Conservation (phyloP, 1,284 basidiomycete species). For the Pascua sp. region DNA sequence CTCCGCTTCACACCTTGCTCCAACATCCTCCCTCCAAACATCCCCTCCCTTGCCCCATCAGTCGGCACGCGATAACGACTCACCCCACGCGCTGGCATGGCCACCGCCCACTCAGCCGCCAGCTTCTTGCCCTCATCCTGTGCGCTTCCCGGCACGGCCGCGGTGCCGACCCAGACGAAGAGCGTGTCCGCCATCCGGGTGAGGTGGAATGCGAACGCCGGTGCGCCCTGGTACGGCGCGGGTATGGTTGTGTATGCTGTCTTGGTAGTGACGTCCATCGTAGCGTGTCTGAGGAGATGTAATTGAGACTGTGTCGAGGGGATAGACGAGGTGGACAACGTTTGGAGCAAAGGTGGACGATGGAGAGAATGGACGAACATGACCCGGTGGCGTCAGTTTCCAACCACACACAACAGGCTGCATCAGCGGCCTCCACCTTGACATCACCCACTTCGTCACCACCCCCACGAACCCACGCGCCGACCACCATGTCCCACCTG, state of each 20-base stretch:
- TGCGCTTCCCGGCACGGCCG: constrained; percentile 23
- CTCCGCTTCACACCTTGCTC: too few relatives aligned
- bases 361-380: neutral
- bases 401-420: too few relatives aligned
- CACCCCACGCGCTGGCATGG: constrained; percentile 63
- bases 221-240: constrained; percentile 45
- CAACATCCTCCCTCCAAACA: neutral
- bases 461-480: neutral
- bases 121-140: constrained; percentile 54
- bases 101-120: constrained; percentile 75
- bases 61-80: constrained; percentile 16
- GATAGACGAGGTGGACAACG: too few relatives aligned
- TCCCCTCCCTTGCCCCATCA: too few relatives aligned
- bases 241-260: constrained; percentile 33
- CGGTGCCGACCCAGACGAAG: constrained; percentile 74
- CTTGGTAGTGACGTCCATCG: constrained; percentile 10
- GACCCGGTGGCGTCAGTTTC: too few relatives aligned
- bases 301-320: too few relatives aligned
- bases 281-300: too few relatives aligned
- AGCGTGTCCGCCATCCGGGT: constrained; percentile 68
- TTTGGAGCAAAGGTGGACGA: neutral
- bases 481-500: constrained; percentile 11
- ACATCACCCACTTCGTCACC: constrained; percentile 5
- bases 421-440: neutral
- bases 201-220: constrained; percentile 65